A percentile compares a stretch with the other conserved stretches of the same genome.
These are phyloP conservation scores for Gymnopilus dilepis DNA, from an alignment of 768 basidiomycete genomes.

Conservation along the genomic window DNA sequence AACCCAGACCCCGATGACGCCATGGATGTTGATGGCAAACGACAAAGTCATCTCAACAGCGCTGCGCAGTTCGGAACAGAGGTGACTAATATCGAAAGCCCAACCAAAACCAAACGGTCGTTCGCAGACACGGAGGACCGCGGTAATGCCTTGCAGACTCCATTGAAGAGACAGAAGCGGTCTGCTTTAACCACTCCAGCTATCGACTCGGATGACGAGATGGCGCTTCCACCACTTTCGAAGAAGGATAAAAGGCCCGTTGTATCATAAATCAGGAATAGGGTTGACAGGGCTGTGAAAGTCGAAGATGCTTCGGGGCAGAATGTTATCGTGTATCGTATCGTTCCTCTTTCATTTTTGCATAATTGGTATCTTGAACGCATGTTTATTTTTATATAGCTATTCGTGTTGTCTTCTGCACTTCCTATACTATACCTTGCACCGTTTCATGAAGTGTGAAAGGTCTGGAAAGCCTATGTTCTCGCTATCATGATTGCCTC, in stretches of 20 bases:
- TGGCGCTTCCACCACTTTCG: conserved; percentile 31
- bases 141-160: conserved; percentile 32
- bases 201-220: conserved; percentile 36
- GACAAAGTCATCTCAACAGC: conserved; percentile 18
- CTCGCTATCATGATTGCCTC: not conserved
- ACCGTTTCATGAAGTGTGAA: not conserved
- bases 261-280: conserved; percentile 15
- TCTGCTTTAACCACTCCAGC: conserved; percentile 21
- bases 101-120: conserved; percentile 44
- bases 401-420: conserved; percentile 12
- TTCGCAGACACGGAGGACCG: conserved; percentile 33
- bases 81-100: conserved; percentile 48
- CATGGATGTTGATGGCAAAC: conserved; percentile 35
- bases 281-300: conserved; percentile 10
- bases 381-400: conserved; percentile 26
- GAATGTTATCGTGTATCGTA: conserved; percentile 27
- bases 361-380: conserved; percentile 21
- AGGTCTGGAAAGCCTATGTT: not conserved
- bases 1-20: conserved; percentile 32
- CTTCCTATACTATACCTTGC: conserved; percentile 2
- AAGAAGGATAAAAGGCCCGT: conserved; percentile 27
- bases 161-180: conserved; percentile 40
- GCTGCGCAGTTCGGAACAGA: conserved; percentile 47
- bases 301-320: conserved; percentile 21
- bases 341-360: conserved; percentile 21